Conservation (phyloP, 2,329 filamentous ascomycete species). For the Colletotrichum sp. region DNA sequence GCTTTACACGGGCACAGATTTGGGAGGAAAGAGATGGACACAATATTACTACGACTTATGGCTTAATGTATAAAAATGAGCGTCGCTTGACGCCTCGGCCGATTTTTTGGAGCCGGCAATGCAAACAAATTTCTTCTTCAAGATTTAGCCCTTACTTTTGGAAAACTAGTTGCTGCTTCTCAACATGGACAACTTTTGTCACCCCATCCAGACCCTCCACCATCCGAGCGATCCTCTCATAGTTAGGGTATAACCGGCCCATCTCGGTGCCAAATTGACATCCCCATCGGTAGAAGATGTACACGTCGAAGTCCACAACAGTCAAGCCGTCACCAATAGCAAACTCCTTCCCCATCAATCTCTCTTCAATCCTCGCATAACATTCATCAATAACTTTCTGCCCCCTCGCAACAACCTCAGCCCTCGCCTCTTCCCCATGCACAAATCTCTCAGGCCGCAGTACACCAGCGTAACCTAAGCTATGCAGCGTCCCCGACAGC, state of each 20-base stretch:
- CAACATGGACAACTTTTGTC: neutral
- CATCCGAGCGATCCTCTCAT: neutral
- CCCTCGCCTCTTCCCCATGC: slow-evolving; percentile 20
- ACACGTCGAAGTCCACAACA: neutral
- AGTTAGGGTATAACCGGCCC: neutral
- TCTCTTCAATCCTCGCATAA: slow-evolving; percentile 24
- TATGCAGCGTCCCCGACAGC: slow-evolving; percentile 36
- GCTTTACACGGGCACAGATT: slow-evolving; percentile 50
- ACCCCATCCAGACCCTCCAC: neutral
- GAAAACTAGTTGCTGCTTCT: neutral
- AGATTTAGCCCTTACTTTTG: rapidly evolving
- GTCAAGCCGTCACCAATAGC: neutral
- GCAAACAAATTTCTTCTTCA: neutral
- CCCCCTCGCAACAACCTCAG: slow-evolving; percentile 20
- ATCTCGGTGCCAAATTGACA: neutral
- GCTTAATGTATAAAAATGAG: slow-evolving; percentile 7
- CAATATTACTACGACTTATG: neutral
- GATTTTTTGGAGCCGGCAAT: rapidly evolving
- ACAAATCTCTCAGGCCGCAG: slow-evolving; percentile 31
- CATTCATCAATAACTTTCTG: slow-evolving; percentile 7
- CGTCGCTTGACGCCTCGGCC: neutral
- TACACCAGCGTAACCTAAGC: slow-evolving; percentile 28
- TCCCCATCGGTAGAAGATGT: neutral
- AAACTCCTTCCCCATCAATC: neutral
- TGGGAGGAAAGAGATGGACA: slow-evolving; percentile 25